These are phyloP conservation scores for Aaosphaeria arxii DNA, from an alignment of 2,329 filamentous ascomycete species.

Conservation along the genomic window DNA sequence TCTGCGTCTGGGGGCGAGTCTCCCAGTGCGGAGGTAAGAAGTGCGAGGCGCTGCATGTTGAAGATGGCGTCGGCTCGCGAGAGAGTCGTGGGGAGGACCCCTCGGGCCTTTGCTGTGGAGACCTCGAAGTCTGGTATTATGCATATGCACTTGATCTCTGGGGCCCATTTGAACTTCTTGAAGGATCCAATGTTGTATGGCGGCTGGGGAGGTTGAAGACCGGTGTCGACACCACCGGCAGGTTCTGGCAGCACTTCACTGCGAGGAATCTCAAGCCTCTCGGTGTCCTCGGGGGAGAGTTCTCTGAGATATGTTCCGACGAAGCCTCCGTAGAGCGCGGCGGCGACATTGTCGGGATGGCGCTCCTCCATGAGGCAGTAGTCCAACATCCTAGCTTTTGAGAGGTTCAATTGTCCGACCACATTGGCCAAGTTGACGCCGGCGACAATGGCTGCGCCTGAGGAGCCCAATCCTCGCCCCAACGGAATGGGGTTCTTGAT, in stretches of 20 bases:
- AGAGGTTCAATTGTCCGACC: constrained; percentile 74
- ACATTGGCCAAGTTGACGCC: constrained; percentile 92
- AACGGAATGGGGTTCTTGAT: constrained; percentile 95
- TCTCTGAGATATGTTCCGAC: constrained; percentile 96
- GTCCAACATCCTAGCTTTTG: constrained; percentile 81
- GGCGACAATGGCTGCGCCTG: constrained; percentile 90
- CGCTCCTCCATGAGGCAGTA: constrained; percentile 91
- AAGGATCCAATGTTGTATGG: constrained; percentile 91
- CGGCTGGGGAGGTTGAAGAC: constrained; percentile 80
- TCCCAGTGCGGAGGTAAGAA: constrained; percentile 85
- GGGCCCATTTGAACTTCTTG: constrained; percentile 91
- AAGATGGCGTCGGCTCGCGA: constrained; percentile 83
- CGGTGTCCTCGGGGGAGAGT: constrained; percentile 81
- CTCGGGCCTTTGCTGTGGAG: constrained; percentile 85
- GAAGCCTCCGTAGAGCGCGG: constrained; percentile 92
- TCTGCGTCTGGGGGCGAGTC: constrained; percentile 87
- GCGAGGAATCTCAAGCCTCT: constrained; percentile 87
- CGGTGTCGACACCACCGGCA: constrained; percentile 87
- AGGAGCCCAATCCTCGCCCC: constrained; percentile 89
- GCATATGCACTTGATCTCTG: constrained; percentile 93
- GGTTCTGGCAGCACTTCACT: constrained; percentile 89
- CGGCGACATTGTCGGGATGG: constrained; percentile 65
- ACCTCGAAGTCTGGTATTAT: constrained; percentile 97
- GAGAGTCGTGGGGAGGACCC: constrained; percentile 79
- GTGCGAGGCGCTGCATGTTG: constrained; percentile 90